Base-by-base conservation (phyloP, 257 asterid genomes). In the Solanum sparsipilum region DNA sequence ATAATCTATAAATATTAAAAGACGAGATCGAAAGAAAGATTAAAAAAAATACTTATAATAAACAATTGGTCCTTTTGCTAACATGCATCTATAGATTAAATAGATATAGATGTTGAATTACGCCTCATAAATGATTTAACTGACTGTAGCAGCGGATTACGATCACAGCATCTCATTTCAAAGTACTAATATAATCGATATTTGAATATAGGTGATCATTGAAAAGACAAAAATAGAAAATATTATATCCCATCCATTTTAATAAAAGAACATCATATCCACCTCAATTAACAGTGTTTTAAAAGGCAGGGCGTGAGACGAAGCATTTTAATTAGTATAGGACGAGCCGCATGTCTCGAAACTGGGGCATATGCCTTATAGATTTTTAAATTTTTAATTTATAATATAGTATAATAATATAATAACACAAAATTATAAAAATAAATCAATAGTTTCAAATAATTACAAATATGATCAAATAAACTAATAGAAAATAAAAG, bases 301-400 rank as follows among this genome's bases (percentile, higher is more conserved):
- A 16, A 52, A 16, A 52, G 9, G 60, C 0, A 0, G 60, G 9
- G 23, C 20, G 0, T 18, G 21, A 48, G 9, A 0, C 8, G 1
- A 18, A 7, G 60, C 21, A 0, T 18, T 52, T 52, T 46, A 46
- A 46, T 46, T 46, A 46, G 20, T 46, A 46, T 46, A 13, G 56
- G 7, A 13, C 20, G 20, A 46, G 7, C 1, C 4, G 23, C 2
- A 52, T 16, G 23, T 0, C 3, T 16, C 8, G 9, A 52, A 0
- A 52, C 4, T 52, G 21, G 23, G 8, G 3, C 0, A 9, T 52
- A 52, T 0, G 8, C 3, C 0, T 52, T 6, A 52, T 16, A 0
- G 3, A 16, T 52, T 5, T 5, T 52, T 5, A 48, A 48, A 48
- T 2, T 15, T 48, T 48, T 15, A 15, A 13, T 48, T 48, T 48